These are phyloP conservation scores for Penicillium sp. DNA, from an alignment of 2,329 filamentous ascomycete genomes.

Conservation along the genomic window DNA sequence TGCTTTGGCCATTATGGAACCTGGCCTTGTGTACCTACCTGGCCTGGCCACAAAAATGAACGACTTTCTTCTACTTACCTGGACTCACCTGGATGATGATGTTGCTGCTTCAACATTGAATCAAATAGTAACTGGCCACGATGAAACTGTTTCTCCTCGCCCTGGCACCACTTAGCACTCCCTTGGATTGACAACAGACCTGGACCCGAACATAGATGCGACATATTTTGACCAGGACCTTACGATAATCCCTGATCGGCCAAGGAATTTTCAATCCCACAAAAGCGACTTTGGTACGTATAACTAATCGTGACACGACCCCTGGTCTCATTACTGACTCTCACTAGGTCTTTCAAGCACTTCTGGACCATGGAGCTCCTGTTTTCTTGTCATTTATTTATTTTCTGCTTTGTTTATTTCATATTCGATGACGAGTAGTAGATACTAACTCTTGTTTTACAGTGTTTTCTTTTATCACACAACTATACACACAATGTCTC, in stretches of 20 bases:
- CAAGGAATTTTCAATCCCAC: constrained; percentile 5
- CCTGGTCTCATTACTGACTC: constrained; percentile 9
- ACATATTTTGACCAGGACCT: constrained; percentile 12
- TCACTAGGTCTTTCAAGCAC: constrained; percentile 4
- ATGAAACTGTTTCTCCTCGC: not conserved
- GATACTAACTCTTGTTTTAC: constrained; percentile 34
- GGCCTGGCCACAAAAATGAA: constrained; percentile 4
- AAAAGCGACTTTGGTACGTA: constrained; percentile 16
- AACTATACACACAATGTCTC: constrained; percentile 36
- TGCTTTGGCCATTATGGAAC: constrained; percentile 14
- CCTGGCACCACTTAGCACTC: not conserved
- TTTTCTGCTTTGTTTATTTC: constrained; percentile 12
- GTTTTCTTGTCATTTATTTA: not conserved
- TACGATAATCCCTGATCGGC: not conserved
- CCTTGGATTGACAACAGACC: constrained; percentile 6
- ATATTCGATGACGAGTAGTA: constrained; percentile 18
- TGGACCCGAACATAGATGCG: constrained; percentile 4
- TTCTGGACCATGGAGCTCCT: constrained; percentile 19
- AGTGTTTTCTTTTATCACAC: constrained; percentile 28
- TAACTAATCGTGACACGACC: not conserved
- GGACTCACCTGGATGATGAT: constrained; percentile 14
- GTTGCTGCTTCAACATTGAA: not conserved
- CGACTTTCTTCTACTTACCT: constrained; percentile 2
- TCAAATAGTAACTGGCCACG: constrained; percentile 8
- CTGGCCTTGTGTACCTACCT: constrained; percentile 7